A percentile compares a stretch with the other conserved stretches of the same genome.
Conservation (phyloP, 2,329 filamentous ascomycete species). For the Clonostachys sp. region DNA sequence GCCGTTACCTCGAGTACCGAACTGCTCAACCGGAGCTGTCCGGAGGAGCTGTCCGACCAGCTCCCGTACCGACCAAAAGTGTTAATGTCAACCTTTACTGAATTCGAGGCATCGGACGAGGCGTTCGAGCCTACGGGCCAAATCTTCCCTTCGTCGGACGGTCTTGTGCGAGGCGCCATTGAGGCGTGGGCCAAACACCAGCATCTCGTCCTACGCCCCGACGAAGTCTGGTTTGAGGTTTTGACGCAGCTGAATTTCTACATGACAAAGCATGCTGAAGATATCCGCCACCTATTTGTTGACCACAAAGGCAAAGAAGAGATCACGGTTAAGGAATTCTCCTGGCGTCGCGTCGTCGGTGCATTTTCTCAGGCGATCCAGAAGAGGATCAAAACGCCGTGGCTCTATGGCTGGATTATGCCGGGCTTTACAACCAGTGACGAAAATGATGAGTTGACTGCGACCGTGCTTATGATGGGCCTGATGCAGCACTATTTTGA, state of each 20-base stretch:
- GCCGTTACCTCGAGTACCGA: neutral
- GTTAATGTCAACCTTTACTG: too few relatives aligned
- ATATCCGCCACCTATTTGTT: too few relatives aligned
- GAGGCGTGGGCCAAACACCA: conserved; percentile 38
- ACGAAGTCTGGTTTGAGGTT: conserved; percentile 41
- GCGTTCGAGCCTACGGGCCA: conserved; percentile 33
- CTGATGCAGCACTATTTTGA: conserved; percentile 43
- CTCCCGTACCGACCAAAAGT: too few relatives aligned
- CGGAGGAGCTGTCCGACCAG: too few relatives aligned
- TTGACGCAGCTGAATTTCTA: too few relatives aligned
- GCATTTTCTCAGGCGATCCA: conserved; percentile 21
- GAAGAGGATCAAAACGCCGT: conserved; percentile 30
- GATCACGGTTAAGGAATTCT: too few relatives aligned
- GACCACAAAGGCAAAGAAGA: too few relatives aligned
- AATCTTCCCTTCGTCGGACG: conserved; percentile 7
- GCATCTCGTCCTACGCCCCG: too few relatives aligned
- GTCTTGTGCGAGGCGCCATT: conserved; percentile 37
- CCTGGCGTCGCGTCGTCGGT: too few relatives aligned
- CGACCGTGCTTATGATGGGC: conserved; percentile 45
- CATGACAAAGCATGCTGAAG: too few relatives aligned
- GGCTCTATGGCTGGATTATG: conserved; percentile 40
- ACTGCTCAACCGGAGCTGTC: too few relatives aligned
- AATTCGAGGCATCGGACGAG: conserved; percentile 47
- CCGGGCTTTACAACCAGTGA: conserved; percentile 47
- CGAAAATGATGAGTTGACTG: conserved; percentile 31